Conservation (phyloP, 306 rosid genomes). For the Clitoria ternatea region DNA sequence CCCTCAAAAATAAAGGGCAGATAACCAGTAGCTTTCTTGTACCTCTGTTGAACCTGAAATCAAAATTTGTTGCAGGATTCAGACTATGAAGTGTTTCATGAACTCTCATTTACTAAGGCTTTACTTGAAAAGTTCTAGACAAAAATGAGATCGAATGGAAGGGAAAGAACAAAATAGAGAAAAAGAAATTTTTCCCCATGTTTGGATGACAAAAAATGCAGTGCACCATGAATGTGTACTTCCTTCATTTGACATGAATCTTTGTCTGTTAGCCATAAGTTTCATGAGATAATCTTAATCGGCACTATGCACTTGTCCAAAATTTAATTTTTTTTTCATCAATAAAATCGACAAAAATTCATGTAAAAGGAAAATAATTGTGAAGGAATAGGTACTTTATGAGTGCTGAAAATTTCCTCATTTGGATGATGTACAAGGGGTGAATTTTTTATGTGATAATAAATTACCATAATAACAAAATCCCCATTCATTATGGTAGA, state of each 20-base stretch:
- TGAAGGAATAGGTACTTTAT: too few species aligned
- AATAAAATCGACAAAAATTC: too few species aligned
- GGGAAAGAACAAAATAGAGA: not conserved
- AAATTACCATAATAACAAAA: not conserved
- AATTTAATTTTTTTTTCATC: too few species aligned
- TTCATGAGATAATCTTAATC: too few species aligned
- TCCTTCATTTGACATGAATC: too few species aligned
- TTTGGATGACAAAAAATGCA: constrained; percentile 6
- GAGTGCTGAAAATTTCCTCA: too few species aligned
- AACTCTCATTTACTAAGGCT: not conserved
- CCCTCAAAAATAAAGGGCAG: constrained; percentile 83
- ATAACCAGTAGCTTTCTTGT: constrained; percentile 78
- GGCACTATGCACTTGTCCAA: too few species aligned
- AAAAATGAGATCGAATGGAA: not conserved
- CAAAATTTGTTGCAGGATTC: not conserved
- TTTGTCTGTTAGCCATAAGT: too few species aligned
- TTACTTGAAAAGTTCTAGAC: not conserved
- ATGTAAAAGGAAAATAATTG: too few species aligned
- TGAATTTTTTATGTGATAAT: not conserved
- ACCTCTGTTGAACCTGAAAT: constrained; percentile 77
- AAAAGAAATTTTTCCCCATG: not conserved
- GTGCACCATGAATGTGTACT: too few species aligned
- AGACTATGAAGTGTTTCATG: not conserved
- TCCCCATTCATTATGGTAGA: too few species aligned
- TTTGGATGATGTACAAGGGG: too few species aligned